Base-by-base conservation (phyloP, 768 basidiomycete genomes). In the Termitomyces sp. region DNA sequence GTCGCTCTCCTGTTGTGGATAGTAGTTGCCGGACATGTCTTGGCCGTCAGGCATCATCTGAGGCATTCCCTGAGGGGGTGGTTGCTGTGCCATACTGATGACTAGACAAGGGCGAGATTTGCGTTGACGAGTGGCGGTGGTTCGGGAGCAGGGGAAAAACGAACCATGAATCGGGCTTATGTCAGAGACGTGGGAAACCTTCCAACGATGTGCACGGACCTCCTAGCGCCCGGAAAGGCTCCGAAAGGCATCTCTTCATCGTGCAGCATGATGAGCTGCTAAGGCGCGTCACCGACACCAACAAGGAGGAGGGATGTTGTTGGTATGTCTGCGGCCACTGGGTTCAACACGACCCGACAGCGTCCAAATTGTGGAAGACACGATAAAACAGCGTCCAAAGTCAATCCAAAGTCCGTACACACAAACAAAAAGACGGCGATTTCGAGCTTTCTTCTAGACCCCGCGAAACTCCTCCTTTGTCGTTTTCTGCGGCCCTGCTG, bases 281-380 rank as follows among this genome's bases (percentile, higher is more conserved):
- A 29, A 19, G 43, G 49, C 56, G 43, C 45, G 45, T 52, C 57
- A 59, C 51, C 52, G 63, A 61, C 55, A 65, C 54, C 47, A 56
- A 71, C 63, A 68, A 67, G 66, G 66, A 66, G 68, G 63, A 65
- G 66, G 63, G 70, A 68, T 66, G 70, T 75, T 73, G 75, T 71
- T 66, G 70, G 81, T 82, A 77, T 80, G 71, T 73, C 78, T 77
- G 70, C 63, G 68, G 75, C 75, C 73, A 76, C 76, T 72, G 74
- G 71, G 76, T 78, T 77, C 82, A 85, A 81, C 81, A 82, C 75
- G 75, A 76, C 73, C 75, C 77, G 77, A 83, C 82, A 82, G 70
- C 74, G 81, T 80, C 80, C 86, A 88, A 87, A 88, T 82, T 76
- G 73, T 81, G 71, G 75, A 86, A 79, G 84, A 86, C 85, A 84